Evolutionary conservation across 2,329 filamentous ascomycete species (phyloP).

Genomic region (Orbilia javanica): DNA sequence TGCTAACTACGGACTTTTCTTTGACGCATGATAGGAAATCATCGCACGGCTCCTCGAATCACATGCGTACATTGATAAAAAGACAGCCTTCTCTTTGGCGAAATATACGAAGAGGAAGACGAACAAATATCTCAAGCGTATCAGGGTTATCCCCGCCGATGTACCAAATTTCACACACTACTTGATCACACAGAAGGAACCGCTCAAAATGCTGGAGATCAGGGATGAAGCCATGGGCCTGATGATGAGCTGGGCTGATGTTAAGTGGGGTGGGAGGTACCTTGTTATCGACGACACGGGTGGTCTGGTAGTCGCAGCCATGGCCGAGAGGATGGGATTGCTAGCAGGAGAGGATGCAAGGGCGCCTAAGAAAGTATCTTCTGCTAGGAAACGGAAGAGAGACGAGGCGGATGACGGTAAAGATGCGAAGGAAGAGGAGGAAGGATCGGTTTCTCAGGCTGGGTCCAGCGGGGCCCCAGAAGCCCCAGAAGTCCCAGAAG

Average conservation of each 20-base stretch:
- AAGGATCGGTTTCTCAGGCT: conserved; percentile 2
- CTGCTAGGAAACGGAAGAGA: conserved; percentile 60
- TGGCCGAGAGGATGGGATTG: conserved; percentile 90
- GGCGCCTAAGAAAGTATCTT: conserved; percentile 85
- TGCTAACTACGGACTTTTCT: conserved; percentile 17
- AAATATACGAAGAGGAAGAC: conserved; percentile 97
- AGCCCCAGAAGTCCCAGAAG: neutral
- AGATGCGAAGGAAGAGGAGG: conserved; percentile 11
- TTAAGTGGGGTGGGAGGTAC: conserved; percentile 82
- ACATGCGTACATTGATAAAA: conserved; percentile 90
- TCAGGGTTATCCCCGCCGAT: conserved; percentile 86
- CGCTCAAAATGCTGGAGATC: conserved; percentile 84
- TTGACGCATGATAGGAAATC: conserved; percentile 76
- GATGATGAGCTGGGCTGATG: conserved; percentile 88
- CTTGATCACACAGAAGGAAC: conserved; percentile 83
- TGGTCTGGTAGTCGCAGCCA: conserved; percentile 81
- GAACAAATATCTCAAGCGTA: conserved; percentile 90
- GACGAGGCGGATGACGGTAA: conserved; percentile 42
- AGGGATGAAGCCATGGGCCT: conserved; percentile 85
- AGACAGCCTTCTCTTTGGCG: conserved; percentile 90
- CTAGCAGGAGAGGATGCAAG: conserved; percentile 77
- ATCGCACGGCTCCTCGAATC: conserved; percentile 93
- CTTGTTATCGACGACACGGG: conserved; percentile 88
- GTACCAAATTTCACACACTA: conserved; percentile 80
- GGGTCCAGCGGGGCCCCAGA: conserved; percentile 18